Conservation (phyloP, 345 rosid genomes). For the Euclidium syriacum region DNA sequence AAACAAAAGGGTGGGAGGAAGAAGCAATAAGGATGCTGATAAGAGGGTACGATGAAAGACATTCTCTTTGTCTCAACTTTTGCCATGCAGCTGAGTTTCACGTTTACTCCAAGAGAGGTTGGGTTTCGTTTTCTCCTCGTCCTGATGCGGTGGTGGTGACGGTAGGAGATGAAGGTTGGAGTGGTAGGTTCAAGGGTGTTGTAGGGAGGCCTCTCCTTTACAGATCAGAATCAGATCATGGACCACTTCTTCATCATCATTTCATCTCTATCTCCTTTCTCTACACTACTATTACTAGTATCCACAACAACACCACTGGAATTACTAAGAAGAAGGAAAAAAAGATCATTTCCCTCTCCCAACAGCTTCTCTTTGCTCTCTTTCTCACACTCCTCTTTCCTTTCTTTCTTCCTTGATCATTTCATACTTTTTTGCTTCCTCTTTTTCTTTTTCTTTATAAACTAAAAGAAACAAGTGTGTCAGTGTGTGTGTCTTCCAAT, state of each 20-base stretch:
- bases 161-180: constrained; percentile 56
- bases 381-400: constrained; percentile 49
- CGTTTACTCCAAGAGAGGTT: constrained; percentile 86
- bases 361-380: constrained; percentile 49
- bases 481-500: not conserved
- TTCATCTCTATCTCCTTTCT: constrained; percentile 25
- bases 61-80: constrained; percentile 54
- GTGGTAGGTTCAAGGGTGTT: constrained; percentile 26
- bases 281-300: constrained; percentile 53
- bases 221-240: constrained; percentile 25
- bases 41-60: constrained; percentile 66
- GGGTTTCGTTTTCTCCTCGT: constrained; percentile 67
- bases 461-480: no score
- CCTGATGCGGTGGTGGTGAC: constrained; percentile 63
- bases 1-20: constrained; percentile 33
- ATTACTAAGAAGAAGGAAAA: not conserved
- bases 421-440: not conserved
- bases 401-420: constrained; percentile 24
- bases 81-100: constrained; percentile 64
- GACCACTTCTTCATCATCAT: not conserved
- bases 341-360: constrained; percentile 52
- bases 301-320: constrained; percentile 8
- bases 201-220: constrained; percentile 44
- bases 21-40: constrained; percentile 78
- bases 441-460: not conserved